A percentile compares a stretch with the other conserved stretches of the same genome.
Evolutionary conservation across 805 yeast genomes (phyloP).

Genomic region (Huiozyma naganishii): DNA sequence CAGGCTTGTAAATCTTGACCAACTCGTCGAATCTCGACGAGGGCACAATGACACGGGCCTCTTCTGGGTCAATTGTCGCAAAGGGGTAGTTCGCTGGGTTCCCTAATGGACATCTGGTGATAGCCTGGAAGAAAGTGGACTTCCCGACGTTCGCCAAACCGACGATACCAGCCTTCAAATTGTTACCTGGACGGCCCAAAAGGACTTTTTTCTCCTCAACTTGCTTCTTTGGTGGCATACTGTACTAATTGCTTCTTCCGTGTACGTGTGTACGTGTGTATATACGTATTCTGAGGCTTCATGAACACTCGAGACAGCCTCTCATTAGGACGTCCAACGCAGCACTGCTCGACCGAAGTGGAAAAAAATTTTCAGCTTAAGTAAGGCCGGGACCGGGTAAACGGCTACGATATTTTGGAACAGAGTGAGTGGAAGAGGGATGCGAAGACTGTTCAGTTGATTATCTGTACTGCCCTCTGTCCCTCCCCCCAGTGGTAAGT

Average conservation of each 20-base stretch:
- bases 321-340: background rate
- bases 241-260: background rate
- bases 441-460: too few relatives aligned
- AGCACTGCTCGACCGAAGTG: background rate
- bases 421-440: too few relatives aligned
- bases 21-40: slow-evolving; percentile 77
- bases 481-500: too few relatives aligned
- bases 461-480: too few relatives aligned
- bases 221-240: slow-evolving; percentile 32
- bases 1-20: slow-evolving; percentile 66
- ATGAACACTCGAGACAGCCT: too few relatives aligned
- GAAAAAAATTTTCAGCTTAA: too few relatives aligned
- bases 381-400: background rate
- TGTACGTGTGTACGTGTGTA: background rate
- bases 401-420: too few relatives aligned
- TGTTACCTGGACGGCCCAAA: slow-evolving; percentile 74
- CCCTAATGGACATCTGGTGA: slow-evolving; percentile 58
- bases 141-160: slow-evolving; percentile 78
- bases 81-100: slow-evolving; percentile 75
- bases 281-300: background rate
- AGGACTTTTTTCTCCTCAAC: slow-evolving; percentile 53
- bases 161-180: slow-evolving; percentile 51
- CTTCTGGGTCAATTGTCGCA: slow-evolving; percentile 93
- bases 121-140: slow-evolving; percentile 72
- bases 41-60: slow-evolving; percentile 91